Evolutionary conservation across 495 filamentous ascomycete genomes (phyloP).

Genomic region (Elaphomyces granulatus): DNA sequence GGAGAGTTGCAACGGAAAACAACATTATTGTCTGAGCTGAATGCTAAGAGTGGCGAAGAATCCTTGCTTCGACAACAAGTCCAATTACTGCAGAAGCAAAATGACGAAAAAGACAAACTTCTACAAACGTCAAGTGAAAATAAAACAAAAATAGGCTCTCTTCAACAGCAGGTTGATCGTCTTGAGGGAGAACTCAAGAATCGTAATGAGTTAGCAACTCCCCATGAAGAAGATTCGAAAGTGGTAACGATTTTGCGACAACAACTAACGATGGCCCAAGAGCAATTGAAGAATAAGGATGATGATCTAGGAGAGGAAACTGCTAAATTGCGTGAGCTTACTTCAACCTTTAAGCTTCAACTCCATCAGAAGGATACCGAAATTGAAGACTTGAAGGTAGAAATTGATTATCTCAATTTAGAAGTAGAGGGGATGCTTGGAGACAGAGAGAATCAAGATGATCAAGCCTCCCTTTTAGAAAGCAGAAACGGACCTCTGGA

Average conservation of each 20-base stretch:
- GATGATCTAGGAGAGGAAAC: slow-evolving; percentile 25
- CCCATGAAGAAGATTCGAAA: neutral
- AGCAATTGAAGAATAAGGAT: slow-evolving; percentile 27
- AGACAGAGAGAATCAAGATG: slow-evolving; percentile 22
- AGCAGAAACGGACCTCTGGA: slow-evolving; percentile 26
- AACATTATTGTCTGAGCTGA: slow-evolving; percentile 18
- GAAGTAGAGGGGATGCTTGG: slow-evolving; percentile 25
- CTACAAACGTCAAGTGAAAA: slow-evolving; percentile 15
- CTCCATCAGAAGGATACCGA: slow-evolving; percentile 26
- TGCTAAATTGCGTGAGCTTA: slow-evolving; percentile 23
- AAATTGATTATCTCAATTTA: slow-evolving; percentile 22
- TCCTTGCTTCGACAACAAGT: slow-evolving; percentile 20
- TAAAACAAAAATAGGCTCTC: slow-evolving; percentile 12
- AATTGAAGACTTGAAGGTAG: slow-evolving; percentile 29
- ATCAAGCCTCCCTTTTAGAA: slow-evolving; percentile 22
- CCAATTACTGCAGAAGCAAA: slow-evolving; percentile 20
- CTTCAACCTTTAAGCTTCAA: slow-evolving; percentile 21
- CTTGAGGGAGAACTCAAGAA: slow-evolving; percentile 24
- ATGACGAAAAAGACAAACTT: slow-evolving; percentile 16
- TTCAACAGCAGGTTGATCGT: slow-evolving; percentile 22
- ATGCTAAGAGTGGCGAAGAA: slow-evolving; percentile 14
- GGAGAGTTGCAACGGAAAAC: slow-evolving; percentile 25
- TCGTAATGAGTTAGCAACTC: slow-evolving; percentile 6
- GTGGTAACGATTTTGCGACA: slow-evolving; percentile 15
- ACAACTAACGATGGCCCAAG: slow-evolving; percentile 24